phyloP scores from a whole-genome alignment of 2,329 filamentous ascomycete genomes.

The Fusarium sororula region DNA sequence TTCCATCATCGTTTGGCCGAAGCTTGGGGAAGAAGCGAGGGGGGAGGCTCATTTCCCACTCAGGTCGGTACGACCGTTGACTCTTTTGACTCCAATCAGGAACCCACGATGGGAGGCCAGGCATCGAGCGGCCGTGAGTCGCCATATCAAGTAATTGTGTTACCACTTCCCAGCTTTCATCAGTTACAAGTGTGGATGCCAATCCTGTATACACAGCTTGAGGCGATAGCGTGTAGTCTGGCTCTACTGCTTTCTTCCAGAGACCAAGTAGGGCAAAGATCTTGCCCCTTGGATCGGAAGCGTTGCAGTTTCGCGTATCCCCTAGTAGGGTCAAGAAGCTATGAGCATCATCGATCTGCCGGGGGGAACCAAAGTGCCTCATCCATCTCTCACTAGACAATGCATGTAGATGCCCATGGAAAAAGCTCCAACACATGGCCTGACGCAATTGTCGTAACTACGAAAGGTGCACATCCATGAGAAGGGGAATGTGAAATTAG shows the following conservation, averaged over 20 bases:
- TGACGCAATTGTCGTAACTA: background rate
- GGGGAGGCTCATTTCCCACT: no score
- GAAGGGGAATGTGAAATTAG: background rate
- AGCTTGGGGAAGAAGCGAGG: no score
- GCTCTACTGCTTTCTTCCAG: accelerated
- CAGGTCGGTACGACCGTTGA: background rate
- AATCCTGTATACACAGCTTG: background rate
- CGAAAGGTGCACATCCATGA: background rate
- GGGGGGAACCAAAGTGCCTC: background rate
- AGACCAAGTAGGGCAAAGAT: background rate
- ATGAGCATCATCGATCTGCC: background rate
- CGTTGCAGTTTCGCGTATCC: background rate
- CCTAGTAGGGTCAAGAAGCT: background rate
- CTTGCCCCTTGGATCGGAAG: slow-evolving; percentile 1
- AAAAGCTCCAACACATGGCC: background rate
- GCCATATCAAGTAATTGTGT: background rate
- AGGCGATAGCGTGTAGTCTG: background rate
- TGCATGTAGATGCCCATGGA: accelerated
- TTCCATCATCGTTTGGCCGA: no score
- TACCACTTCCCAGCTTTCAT: accelerated
- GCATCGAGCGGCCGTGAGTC: background rate
- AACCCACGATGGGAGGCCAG: background rate
- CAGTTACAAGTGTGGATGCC: background rate
- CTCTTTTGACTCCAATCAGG: background rate
- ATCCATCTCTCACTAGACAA: background rate